These are phyloP conservation scores for Penicillium italicum DNA, from an alignment of 2,329 filamentous ascomycete genomes.

Conservation along the genomic window DNA sequence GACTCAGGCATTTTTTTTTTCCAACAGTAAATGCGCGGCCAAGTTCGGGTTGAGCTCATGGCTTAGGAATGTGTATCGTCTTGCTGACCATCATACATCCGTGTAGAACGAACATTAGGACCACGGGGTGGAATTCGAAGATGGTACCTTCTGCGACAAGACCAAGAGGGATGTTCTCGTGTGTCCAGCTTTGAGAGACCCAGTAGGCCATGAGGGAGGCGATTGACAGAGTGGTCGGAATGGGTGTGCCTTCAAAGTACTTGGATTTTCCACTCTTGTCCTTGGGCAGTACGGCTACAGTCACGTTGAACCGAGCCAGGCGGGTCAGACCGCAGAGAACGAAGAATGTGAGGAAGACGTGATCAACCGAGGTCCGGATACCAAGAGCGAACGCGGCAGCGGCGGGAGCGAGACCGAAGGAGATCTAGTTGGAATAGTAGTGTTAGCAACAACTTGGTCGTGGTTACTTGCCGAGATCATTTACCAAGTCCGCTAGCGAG, in stretches of 20 bases:
- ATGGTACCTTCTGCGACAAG: slow-evolving; percentile 61
- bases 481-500: slow-evolving; percentile 88
- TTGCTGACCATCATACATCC: slow-evolving; percentile 95
- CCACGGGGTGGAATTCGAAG: slow-evolving; percentile 81
- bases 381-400: slow-evolving; percentile 85
- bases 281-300: slow-evolving; percentile 82
- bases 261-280: slow-evolving; percentile 85
- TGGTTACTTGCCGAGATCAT: neutral
- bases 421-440: slow-evolving; percentile 61
- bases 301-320: slow-evolving; percentile 96
- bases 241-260: slow-evolving; percentile 96
- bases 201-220: slow-evolving; percentile 86
- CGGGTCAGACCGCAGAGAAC: slow-evolving; percentile 91
- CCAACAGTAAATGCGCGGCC: slow-evolving; percentile 13
- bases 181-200: slow-evolving; percentile 74
- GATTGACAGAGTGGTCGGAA: slow-evolving; percentile 81
- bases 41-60: slow-evolving; percentile 32
- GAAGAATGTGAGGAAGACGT: slow-evolving; percentile 76
- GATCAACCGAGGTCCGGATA: slow-evolving; percentile 78
- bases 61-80: slow-evolving; percentile 92
- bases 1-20: slow-evolving; percentile 6
- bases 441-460: slow-evolving; percentile 4
- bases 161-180: slow-evolving; percentile 74
- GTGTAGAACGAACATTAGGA: slow-evolving; percentile 76
- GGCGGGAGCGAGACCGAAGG: slow-evolving; percentile 89